Percentiles rank a stretch among this genome's conserved stretches.
Conservation (phyloP, 2,329 filamentous ascomycete genomes). For the Zymoseptoria passerinii region DNA sequence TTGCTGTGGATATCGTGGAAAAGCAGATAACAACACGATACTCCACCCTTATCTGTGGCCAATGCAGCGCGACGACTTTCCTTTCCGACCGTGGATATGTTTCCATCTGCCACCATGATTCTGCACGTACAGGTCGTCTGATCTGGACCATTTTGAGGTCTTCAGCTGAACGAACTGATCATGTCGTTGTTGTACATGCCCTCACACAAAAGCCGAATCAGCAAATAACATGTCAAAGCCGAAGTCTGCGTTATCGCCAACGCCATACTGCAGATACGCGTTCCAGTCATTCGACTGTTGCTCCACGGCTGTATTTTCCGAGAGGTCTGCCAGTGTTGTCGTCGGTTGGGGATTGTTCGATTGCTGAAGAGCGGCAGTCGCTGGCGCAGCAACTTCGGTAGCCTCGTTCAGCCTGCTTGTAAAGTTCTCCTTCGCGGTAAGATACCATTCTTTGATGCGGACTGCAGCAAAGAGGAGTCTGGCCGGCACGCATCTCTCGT, state of each 20-base stretch:
- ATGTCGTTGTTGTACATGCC: neutral
- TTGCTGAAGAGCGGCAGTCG: neutral
- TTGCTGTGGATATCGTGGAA: neutral
- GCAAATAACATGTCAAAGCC: conserved; percentile 15
- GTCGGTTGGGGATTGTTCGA: neutral
- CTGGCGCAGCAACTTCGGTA: neutral
- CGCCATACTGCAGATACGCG: conserved; percentile 2
- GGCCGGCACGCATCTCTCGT: conserved; percentile 13
- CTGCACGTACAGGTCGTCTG: neutral
- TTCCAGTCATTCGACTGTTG: conserved; percentile 5
- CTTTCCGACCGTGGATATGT: neutral
- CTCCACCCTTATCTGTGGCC: neutral
- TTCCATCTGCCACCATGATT: neutral
- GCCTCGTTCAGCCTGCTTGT: conserved; percentile 5
- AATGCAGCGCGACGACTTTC: neutral
- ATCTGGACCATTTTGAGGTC: neutral
- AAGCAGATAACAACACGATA: neutral
- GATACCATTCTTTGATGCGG: conserved; percentile 15
- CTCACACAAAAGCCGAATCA: neutral
- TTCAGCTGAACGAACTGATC: neutral
- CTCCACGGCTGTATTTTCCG: neutral
- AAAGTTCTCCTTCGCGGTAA: conserved; percentile 5
- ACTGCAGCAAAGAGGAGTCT: conserved; percentile 12
- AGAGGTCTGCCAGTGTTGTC: neutral
- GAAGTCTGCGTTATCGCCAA: conserved; percentile 9